Evolutionary conservation across 1,284 basidiomycete genomes (phyloP).

Genomic region (Apiotrichum gamsii): DNA sequence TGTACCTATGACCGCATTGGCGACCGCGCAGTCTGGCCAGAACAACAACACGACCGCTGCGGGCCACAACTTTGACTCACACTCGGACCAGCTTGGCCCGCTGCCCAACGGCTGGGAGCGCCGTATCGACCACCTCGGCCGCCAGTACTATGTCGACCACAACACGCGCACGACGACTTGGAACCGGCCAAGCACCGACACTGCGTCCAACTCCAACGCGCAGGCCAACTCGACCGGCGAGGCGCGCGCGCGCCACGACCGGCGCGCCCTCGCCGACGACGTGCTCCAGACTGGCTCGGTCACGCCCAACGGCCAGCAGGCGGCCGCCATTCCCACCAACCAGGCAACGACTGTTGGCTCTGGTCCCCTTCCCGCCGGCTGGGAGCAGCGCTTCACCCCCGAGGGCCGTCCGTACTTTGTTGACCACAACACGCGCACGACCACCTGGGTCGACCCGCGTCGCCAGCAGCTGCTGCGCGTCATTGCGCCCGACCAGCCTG

Average conservation of each 20-base stretch:
- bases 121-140: conserved; percentile 75
- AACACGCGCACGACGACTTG: conserved; percentile 91
- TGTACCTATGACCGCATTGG: conserved; percentile 43
- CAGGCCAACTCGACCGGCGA: conserved; percentile 55
- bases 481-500: conserved; percentile 76
- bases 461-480: conserved; percentile 77
- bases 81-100: conserved; percentile 66
- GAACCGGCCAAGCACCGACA: conserved; percentile 59
- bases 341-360: conserved; percentile 66
- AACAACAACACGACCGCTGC: conserved; percentile 24
- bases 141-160: conserved; percentile 92
- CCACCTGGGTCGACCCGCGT: conserved; percentile 97
- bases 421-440: conserved; percentile 90
- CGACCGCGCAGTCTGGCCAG: conserved; percentile 40
- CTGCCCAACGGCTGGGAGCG: conserved; percentile 91
- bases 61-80: conserved; percentile 66
- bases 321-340: conserved; percentile 34
- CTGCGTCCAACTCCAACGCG: conserved; percentile 43
- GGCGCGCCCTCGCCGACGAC: conserved; percentile 71
- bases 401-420: conserved; percentile 98
- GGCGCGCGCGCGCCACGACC: conserved; percentile 69
- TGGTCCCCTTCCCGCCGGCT: conserved; percentile 83
- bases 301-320: conserved; percentile 19
- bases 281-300: conserved; percentile 50
- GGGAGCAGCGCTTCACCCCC: conserved; percentile 97